Evolutionary conservation across 202 grass and related monocot species (phyloP).

Genomic region (Setaria viridis): DNA sequence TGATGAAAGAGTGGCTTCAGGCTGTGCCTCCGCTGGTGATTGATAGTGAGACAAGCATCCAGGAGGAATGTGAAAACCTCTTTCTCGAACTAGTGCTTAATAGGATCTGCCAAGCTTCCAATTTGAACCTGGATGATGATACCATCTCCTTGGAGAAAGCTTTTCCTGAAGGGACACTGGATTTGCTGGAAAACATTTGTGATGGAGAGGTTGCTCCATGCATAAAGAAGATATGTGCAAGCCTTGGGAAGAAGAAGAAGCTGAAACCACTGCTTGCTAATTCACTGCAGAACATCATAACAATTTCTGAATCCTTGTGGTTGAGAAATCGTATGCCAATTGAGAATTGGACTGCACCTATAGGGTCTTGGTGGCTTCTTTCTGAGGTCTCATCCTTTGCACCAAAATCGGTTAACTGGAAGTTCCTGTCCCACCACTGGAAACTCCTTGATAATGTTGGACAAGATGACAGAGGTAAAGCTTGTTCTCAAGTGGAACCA

Average conservation of each 20-base stretch:
- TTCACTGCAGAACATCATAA: constrained; percentile 86
- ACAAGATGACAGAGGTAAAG: constrained; percentile 52
- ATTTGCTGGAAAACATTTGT: constrained; percentile 77
- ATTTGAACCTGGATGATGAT: constrained; percentile 45
- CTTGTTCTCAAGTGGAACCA: constrained; percentile 58
- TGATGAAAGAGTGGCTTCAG: constrained; percentile 90
- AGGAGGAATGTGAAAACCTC: constrained; percentile 94
- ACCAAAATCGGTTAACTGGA: constrained; percentile 82
- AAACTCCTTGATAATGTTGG: constrained; percentile 82
- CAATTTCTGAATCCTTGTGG: constrained; percentile 74
- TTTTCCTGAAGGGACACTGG: constrained; percentile 70
- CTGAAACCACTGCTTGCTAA: constrained; percentile 67
- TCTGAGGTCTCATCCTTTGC: constrained; percentile 80
- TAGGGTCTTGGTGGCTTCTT: constrained; percentile 91
- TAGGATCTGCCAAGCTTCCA: constrained; percentile 69
- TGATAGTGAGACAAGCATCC: constrained; percentile 90
- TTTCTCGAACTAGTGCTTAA: constrained; percentile 93
- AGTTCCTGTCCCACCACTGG: constrained; percentile 94
- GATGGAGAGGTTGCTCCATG: constrained; percentile 79
- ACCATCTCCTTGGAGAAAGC: constrained; percentile 50
- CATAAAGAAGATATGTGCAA: constrained; percentile 85
- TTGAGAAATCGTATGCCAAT: constrained; percentile 59
- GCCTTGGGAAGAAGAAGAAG: constrained; percentile 96
- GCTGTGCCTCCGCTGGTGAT: constrained; percentile 78
- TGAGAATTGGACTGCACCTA: constrained; percentile 72